A percentile compares a stretch with the other conserved stretches of the same genome.
Evolutionary conservation across 108 stramenopile genomes (phyloP).

Genomic region (Pseudonitzschia multistriata): DNA sequence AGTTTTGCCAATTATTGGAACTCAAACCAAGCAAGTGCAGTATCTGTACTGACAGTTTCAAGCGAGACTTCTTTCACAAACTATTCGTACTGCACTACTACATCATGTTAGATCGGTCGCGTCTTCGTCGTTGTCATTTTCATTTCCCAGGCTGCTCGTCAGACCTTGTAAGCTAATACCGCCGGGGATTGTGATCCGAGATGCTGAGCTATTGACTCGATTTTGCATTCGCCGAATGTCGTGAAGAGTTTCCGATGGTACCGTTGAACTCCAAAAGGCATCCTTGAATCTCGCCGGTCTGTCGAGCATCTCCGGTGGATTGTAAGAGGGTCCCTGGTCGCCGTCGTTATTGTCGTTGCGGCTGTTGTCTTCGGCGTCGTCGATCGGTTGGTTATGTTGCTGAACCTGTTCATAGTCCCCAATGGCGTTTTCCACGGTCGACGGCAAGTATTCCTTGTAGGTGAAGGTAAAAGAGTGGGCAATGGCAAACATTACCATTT

Average conservation of each 20-base stretch:
- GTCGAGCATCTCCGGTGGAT: constrained; percentile 56
- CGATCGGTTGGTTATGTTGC: neutral
- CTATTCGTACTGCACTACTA: too few species aligned
- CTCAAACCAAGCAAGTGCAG: too few species aligned
- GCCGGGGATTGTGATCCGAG: constrained; percentile 29
- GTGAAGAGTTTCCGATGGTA: constrained; percentile 72
- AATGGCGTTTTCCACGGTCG: constrained; percentile 34
- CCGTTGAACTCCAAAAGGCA: constrained; percentile 75
- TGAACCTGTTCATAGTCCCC: constrained; percentile 28
- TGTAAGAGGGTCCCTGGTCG: constrained; percentile 39
- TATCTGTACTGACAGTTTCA: too few species aligned
- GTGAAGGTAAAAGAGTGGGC: constrained; percentile 91
- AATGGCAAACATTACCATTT: constrained; percentile 92
- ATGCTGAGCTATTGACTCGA: constrained; percentile 33
- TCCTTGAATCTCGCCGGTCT: constrained; percentile 65
- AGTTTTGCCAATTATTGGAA: too few species aligned
- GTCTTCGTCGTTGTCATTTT: constrained; percentile 1
- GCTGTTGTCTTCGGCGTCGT: neutral
- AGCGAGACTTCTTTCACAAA: too few species aligned
- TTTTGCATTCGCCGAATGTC: constrained; percentile 69
- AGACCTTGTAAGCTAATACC: constrained; percentile 35
- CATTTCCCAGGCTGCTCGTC: neutral
- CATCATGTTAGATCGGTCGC: neutral
- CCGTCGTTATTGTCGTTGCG: neutral
- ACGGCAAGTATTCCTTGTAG: constrained; percentile 87